These are phyloP conservation scores for Xylaria flabelliformis DNA, from an alignment of 495 filamentous ascomycete species.

Conservation along the genomic window DNA sequence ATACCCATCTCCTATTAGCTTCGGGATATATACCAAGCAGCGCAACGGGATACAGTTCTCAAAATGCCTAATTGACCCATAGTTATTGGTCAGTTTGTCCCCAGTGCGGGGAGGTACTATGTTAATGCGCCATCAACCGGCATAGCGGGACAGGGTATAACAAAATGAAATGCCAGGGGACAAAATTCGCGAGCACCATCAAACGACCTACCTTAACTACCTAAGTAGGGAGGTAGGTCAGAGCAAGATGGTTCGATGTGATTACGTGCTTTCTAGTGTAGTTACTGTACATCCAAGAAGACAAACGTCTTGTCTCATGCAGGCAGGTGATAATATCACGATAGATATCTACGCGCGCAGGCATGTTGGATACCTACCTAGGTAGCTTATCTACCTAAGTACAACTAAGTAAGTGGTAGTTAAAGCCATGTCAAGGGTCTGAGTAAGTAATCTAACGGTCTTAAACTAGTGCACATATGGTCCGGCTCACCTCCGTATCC, in stretches of 20 bases:
- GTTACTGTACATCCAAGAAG: background rate
- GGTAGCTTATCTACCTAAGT: background rate
- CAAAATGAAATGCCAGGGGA: background rate
- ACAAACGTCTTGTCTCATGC: slow-evolving; percentile 10
- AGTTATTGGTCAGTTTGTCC: slow-evolving; percentile 1
- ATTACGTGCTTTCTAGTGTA: background rate
- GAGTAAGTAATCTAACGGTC: slow-evolving; percentile 16
- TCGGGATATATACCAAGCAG: background rate
- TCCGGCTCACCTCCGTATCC: slow-evolving; percentile 8
- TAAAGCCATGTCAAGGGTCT: background rate
- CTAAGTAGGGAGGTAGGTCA: background rate
- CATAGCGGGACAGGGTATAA: background rate
- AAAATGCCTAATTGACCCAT: slow-evolving; percentile 1
- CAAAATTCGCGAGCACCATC: background rate
- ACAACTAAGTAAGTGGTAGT: background rate
- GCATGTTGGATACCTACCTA: background rate
- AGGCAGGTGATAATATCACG: slow-evolving; percentile 6
- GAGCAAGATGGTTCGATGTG: background rate
- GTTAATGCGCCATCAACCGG: background rate
- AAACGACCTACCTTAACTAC: background rate
- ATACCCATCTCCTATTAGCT: background rate
- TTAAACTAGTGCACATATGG: background rate
- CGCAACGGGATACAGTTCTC: background rate
- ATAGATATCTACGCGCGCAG: background rate
- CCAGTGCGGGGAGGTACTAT: background rate